phyloP scores from a whole-genome alignment of 1,284 basidiomycete genomes.

The Ganoderma multipileum region DNA sequence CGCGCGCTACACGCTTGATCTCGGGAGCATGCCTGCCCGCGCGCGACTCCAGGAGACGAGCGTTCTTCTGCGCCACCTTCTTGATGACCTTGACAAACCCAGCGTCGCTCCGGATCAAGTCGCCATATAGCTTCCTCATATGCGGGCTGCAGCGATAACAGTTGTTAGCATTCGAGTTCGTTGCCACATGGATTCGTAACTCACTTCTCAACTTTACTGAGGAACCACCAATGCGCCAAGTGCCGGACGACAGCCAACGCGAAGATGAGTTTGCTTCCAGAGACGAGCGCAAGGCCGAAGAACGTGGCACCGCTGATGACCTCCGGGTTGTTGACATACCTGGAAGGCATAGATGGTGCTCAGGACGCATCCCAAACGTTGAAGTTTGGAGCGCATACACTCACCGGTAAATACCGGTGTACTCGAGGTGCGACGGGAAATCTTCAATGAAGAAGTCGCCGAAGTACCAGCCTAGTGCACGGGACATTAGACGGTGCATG shows the following conservation, averaged over 20 bases:
- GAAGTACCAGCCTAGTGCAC: constrained; percentile 87
- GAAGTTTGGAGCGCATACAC: constrained; percentile 24
- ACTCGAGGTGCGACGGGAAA: constrained; percentile 90
- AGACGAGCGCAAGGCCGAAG: constrained; percentile 92
- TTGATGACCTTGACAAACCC: constrained; percentile 98
- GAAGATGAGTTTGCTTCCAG: constrained; percentile 88
- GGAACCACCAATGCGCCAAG: constrained; percentile 91
- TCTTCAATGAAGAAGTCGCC: constrained; percentile 98
- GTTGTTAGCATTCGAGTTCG: background rate
- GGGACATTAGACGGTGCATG: background rate
- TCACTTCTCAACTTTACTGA: constrained; percentile 87
- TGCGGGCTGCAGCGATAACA: constrained; percentile 74
- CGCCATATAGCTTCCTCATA: constrained; percentile 95
- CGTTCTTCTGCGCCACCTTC: constrained; percentile 86
- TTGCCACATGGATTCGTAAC: constrained; percentile 39
- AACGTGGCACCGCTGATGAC: constrained; percentile 95
- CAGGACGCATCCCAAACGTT: background rate
- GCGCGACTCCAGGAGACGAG: constrained; percentile 69
- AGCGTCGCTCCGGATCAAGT: constrained; percentile 91
- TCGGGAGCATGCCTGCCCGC: constrained; percentile 78
- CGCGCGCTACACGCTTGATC: constrained; percentile 81
- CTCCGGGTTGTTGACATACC: constrained; percentile 96
- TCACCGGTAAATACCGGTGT: constrained; percentile 94
- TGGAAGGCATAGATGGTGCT: constrained; percentile 31
- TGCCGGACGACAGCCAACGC: constrained; percentile 86